Conservation (phyloP, 306 rosid species). For the Gastrolobium bilobum region DNA sequence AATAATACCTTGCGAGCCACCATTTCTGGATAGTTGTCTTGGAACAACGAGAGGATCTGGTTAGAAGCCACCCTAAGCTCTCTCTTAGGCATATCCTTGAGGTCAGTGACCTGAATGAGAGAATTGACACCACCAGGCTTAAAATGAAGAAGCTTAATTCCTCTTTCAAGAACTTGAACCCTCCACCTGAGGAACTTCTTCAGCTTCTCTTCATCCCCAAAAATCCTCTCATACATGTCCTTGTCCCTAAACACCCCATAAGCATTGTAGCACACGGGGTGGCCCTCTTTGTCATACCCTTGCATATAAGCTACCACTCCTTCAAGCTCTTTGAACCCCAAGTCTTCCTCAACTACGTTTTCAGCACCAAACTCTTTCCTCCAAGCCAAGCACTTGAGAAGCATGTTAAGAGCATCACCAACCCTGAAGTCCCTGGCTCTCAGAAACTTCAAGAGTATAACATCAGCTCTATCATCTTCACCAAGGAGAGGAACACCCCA, state of each 20-base stretch:
- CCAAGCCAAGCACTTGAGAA: slow-evolving; percentile 79
- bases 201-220: slow-evolving; percentile 92
- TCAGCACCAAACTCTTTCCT: slow-evolving; percentile 81
- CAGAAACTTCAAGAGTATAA: slow-evolving; percentile 85
- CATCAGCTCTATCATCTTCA: slow-evolving; percentile 79
- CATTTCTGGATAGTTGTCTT: slow-evolving; percentile 97
- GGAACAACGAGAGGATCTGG: slow-evolving; percentile 89
- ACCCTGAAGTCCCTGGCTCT: slow-evolving; percentile 92
- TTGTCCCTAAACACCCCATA: slow-evolving; percentile 83
- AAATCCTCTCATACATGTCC: slow-evolving; percentile 84
- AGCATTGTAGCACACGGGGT: slow-evolving; percentile 95
- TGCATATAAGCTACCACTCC: slow-evolving; percentile 94
- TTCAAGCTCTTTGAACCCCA: slow-evolving; percentile 93
- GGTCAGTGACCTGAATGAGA: slow-evolving; percentile 93
- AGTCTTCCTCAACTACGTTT: slow-evolving; percentile 71
- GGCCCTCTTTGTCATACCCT: slow-evolving; percentile 80
- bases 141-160: slow-evolving; percentile 80
- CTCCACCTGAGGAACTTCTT: slow-evolving; percentile 93
- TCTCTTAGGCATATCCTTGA: slow-evolving; percentile 95
- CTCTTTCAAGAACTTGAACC: slow-evolving; percentile 90
- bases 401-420: slow-evolving; percentile 72
- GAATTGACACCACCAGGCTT: slow-evolving; percentile 93
- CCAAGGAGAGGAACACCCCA: slow-evolving; percentile 80
- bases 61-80: slow-evolving; percentile 95
- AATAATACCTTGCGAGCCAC: slow-evolving; percentile 84